phyloP scores from a whole-genome alignment of 106 monocot genomes.

The Agapanthus africanus region DNA sequence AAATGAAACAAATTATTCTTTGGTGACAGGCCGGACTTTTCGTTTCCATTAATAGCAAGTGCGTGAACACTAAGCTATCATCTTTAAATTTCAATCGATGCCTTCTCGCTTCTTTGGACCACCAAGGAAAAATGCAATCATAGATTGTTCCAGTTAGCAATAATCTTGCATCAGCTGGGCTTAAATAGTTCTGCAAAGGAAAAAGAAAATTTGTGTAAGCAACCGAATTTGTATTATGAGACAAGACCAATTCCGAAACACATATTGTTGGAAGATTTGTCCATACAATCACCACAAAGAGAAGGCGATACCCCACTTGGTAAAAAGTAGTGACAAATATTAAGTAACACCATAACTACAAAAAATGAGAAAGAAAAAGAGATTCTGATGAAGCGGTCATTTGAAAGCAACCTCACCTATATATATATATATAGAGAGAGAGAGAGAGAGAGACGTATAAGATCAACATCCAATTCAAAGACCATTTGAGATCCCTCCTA shows the following conservation, averaged over 20 bases:
- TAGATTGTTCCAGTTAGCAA: neutral
- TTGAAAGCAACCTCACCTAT: neutral
- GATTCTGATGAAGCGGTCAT: neutral
- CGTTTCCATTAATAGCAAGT: conserved; percentile 6
- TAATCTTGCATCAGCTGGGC: neutral
- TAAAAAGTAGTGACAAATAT: neutral
- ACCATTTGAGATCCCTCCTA: neutral
- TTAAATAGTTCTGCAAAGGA: neutral
- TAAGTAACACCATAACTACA: neutral
- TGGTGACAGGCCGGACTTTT: conserved; percentile 1
- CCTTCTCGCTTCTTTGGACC: conserved; percentile 14
- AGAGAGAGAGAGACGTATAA: neutral
- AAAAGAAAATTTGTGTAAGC: neutral
- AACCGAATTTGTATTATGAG: neutral
- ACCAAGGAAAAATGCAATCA: neutral
- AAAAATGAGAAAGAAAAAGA: neutral
- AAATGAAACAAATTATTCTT: neutral
- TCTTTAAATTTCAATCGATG: neutral
- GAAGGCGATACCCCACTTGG: conserved; percentile 3
- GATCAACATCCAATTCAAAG: neutral
- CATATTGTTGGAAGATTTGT: neutral
- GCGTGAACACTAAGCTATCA: conserved; percentile 8
- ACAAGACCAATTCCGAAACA: neutral
- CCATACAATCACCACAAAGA: neutral
- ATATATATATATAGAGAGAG: conserved; percentile 7